Base-by-base conservation (phyloP, 805 yeast genomes). In the Candida suzukii region DNA sequence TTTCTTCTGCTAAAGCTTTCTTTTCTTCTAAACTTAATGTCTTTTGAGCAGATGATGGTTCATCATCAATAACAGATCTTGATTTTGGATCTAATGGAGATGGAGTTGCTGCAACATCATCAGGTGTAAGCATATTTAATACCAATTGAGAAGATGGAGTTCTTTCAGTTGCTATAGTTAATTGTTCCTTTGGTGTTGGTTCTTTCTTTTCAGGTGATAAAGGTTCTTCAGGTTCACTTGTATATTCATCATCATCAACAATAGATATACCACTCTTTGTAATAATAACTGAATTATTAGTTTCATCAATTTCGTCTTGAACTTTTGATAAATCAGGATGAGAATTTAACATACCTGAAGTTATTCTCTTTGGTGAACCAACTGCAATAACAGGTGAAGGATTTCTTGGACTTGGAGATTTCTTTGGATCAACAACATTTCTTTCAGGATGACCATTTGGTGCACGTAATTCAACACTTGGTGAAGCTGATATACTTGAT, bases 301-400 rank as follows among this genome's bases (percentile, higher is more conserved):
- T 13, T 13, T 18, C 24, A 16, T 24, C 31, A 14, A 18, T 22
- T 27, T 31, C 35, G 7, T 4, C 14, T 7, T 31, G n/a, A 21
- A 31, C 36, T 19, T 59, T 61, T 3, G 67, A 61, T n/a, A 63
- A 45, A 39, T 63, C 61, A 2, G 68, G 68, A 39, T 57, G 63
- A 6, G 51, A 49, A 12, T 45, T 43, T 16, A 63, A 47, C 68
- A 63, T 63, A 9, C 68, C 68, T 2, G 67, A 61, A 2, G 66
- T 60, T 27, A 64, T 61, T 50, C 68, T 53, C 29, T 51, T 52
- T 11, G 64, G 64, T 3, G 64, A 60, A 1, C 66, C 66, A n/a
- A n/a, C n/a, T 13, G 61, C 61, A 26, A 58, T 51, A 4, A 61
- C 51, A 6, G 64, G 64, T 13, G 65, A 59, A 1, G 53, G 58